phyloP scores from a whole-genome alignment of 331 rosid species.

The Quercus lobata region DNA sequence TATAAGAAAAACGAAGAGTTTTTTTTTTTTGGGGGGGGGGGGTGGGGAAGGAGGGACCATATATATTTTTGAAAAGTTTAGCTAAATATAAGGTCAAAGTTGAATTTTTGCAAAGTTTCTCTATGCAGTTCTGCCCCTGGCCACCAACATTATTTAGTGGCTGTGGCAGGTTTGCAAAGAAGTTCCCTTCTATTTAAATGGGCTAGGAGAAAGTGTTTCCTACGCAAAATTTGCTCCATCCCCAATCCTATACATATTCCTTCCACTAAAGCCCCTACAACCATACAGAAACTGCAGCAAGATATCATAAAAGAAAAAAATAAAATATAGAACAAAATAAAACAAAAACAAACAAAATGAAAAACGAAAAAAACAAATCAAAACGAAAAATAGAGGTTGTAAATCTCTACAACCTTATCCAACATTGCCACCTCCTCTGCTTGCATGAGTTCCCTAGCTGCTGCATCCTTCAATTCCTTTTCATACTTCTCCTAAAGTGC shows the following conservation, averaged over 20 bases:
- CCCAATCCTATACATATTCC: no score
- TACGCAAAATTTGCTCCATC: no score
- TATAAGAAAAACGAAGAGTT: no score
- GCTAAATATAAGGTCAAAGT: no score
- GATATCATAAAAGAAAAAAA: not conserved
- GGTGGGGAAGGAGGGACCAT: no score
- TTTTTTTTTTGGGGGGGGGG: no score
- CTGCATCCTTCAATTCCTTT: slow-evolving; percentile 84
- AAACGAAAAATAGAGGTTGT: not conserved
- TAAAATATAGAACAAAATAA: not conserved
- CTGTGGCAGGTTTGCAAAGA: not conserved
- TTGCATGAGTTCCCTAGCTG: slow-evolving; percentile 75
- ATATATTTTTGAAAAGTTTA: no score
- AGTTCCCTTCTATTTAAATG: not conserved
- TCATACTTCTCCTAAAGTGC: slow-evolving; percentile 66
- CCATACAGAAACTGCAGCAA: no score
- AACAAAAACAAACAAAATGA: not conserved
- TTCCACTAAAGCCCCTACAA: no score
- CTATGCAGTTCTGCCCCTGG: no score
- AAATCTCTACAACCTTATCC: slow-evolving; percentile 57
- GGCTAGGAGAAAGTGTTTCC: not conserved
- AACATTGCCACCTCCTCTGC: slow-evolving; percentile 92
- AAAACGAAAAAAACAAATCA: not conserved
- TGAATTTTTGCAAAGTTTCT: no score
- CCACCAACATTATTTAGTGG: not conserved